Evolutionary conservation across 257 asterid genomes (phyloP), one percentile per base, ranked within the genome.

Genomic region (Vinca minor): DNA sequence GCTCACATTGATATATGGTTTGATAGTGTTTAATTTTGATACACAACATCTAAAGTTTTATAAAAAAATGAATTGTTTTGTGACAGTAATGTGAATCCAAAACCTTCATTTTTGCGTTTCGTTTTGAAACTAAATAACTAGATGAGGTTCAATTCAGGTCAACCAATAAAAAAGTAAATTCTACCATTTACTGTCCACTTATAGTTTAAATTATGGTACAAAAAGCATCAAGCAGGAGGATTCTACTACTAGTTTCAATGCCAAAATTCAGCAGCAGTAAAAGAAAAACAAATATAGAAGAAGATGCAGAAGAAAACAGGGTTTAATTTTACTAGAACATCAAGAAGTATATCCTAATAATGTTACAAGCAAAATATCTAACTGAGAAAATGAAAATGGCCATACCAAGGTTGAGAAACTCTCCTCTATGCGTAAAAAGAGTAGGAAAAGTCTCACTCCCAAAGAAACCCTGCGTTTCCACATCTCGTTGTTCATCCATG

Each of bases 401-500:
- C 29, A 48, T 1, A n/a, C 28, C 32, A 23, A 31, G 12, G n/a
- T 50, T 50, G 3, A 26, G 11, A 26, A 53, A 53, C 35, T 53
- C 11, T 54, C 39, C 39, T 54, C 18, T 3, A 54, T 54, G 38
- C 23, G 26, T 15, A 29, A 29, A 55, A 28, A 29, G 25, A 8
- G 25, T 9, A 17, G 62, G 41, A 15, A 0, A 21, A 26, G n/a
- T 53, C 20, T 8, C 49, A 44, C 21, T 4, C 59, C 59, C 8
- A 14, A 44, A 44, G 21, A 15, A 15, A 15, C 4, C 35, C 32
- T 2, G 32, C 1, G 32, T 17, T 29, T 44, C 18, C 13, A 18
- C 18, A 57, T 25, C 5, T 48, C 18, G n/a, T n/a, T n/a, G n/a
- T 26, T 66, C 65, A 65, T 54, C 31, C 59, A 41, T 67, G 60